These are phyloP conservation scores for Verticillium isaacii DNA, from an alignment of 2,329 filamentous ascomycete species.

Conservation along the genomic window DNA sequence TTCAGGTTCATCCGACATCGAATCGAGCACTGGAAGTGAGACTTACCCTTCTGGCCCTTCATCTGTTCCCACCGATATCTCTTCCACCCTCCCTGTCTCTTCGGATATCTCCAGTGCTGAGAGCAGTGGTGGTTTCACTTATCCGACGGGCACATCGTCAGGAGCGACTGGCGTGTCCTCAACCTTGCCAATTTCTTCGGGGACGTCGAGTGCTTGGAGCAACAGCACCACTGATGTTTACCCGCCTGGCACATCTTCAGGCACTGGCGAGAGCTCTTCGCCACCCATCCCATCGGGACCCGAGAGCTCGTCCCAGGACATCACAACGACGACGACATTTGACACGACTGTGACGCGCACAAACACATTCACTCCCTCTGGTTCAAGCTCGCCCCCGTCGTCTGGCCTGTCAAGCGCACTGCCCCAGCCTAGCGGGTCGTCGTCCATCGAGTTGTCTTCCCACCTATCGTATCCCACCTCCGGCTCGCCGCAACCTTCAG, in stretches of 20 bases:
- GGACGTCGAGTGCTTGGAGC: not conserved
- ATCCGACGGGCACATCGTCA: not conserved
- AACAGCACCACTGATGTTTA: not conserved
- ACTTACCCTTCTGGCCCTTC: not conserved
- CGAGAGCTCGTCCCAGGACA: not conserved
- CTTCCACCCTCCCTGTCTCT: not conserved
- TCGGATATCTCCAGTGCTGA: not conserved
- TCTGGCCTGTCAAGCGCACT: not conserved
- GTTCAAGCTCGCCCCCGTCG: not conserved
- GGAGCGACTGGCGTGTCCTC: not conserved
- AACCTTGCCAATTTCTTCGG: not conserved
- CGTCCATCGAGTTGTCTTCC: constrained; percentile 7
- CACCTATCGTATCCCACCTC: constrained; percentile 6
- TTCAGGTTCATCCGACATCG: not conserved
- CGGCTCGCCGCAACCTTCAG: not conserved
- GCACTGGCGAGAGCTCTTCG: not conserved
- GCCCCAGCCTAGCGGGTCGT: not conserved
- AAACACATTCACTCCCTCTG: not conserved
- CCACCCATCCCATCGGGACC: not conserved
- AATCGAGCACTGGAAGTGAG: not conserved
- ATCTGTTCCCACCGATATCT: not conserved
- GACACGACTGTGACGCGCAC: not conserved
- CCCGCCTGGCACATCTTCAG: not conserved
- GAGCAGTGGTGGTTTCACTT: not conserved
- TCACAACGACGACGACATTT: not conserved